Conservation (phyloP, 768 basidiomycete species). For the Coprinellus aureogranulatus region DNA sequence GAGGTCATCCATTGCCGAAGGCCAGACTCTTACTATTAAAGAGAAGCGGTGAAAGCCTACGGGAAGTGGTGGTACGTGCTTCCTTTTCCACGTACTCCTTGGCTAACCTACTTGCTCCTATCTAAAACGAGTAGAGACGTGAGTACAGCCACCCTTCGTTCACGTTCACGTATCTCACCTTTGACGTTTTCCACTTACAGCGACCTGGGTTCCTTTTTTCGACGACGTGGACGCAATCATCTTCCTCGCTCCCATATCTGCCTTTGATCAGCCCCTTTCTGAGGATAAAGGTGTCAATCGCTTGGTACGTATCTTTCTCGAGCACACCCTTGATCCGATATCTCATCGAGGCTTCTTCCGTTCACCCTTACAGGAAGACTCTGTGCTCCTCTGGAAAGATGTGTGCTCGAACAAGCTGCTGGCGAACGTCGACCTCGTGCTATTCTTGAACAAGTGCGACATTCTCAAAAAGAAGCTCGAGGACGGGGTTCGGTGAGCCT, state of each 20-base stretch:
- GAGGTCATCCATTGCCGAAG: too few species aligned
- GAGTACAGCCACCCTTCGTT: background rate
- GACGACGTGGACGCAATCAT: slow-evolving; percentile 80
- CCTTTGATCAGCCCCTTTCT: slow-evolving; percentile 73
- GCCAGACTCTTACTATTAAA: too few species aligned
- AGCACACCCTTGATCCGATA: background rate
- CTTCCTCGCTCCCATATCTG: slow-evolving; percentile 75
- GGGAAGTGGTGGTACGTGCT: too few species aligned
- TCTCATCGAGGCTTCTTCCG: slow-evolving; percentile 4
- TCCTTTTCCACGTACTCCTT: background rate
- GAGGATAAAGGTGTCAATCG: slow-evolving; percentile 64
- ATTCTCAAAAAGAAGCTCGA: slow-evolving; percentile 70
- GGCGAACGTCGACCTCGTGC: slow-evolving; percentile 73
- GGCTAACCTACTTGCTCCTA: background rate
- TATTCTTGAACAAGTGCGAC: slow-evolving; percentile 89
- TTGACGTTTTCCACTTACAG: slow-evolving; percentile 25
- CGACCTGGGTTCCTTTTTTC: slow-evolving; percentile 76
- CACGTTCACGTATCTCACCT: background rate
- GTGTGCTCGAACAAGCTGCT: slow-evolving; percentile 82
- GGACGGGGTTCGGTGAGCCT: slow-evolving; percentile 48
- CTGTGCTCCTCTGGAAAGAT: slow-evolving; percentile 86
- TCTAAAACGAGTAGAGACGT: slow-evolving; percentile 22
- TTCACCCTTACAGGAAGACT: slow-evolving; percentile 58
- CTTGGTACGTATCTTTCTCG: slow-evolving; percentile 38
- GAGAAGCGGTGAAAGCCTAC: too few species aligned